Conservation (phyloP, 768 basidiomycete genomes). For the Cyathus striatus region DNA sequence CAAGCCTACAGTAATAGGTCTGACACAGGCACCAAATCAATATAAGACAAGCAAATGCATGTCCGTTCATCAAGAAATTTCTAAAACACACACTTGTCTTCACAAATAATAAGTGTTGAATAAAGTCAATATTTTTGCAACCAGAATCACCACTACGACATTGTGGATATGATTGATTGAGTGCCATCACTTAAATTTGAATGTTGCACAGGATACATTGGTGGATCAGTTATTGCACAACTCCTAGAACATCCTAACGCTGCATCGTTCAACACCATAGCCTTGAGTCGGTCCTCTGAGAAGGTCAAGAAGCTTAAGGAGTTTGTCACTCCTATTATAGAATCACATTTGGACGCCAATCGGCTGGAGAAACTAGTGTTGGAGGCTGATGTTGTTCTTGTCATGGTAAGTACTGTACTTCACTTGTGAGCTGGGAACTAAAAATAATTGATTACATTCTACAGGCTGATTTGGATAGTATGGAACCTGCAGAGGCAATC, state of each 20-base stretch:
- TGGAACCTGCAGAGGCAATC: constrained; percentile 32
- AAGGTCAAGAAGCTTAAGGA: constrained; percentile 36
- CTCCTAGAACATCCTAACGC: constrained; percentile 30
- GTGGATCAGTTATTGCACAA: constrained; percentile 34
- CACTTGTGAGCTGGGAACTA: neutral
- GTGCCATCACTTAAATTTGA: neutral
- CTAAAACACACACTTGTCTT: too few species aligned
- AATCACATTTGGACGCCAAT: constrained; percentile 34
- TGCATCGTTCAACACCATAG: constrained; percentile 30
- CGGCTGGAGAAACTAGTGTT: constrained; percentile 35
- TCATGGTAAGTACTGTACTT: constrained; percentile 13
- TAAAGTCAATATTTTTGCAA: constrained; percentile 31
- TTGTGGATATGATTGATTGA: neutral
- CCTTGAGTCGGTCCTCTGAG: constrained; percentile 34
- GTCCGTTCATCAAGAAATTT: too few species aligned
- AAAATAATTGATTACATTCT: neutral
- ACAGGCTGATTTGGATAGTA: constrained; percentile 33
- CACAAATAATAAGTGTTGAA: constrained; percentile 7
- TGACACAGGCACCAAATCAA: neutral
- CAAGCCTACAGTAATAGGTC: neutral
- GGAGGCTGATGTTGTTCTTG: constrained; percentile 29
- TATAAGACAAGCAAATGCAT: too few species aligned
- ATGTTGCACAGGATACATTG: constrained; percentile 35
- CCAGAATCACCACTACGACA: constrained; percentile 31
- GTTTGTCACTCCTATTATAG: constrained; percentile 30